phyloP scores from a whole-genome alignment of 169 alveolate genomes.

The Cryptosporidium baileyi region DNA sequence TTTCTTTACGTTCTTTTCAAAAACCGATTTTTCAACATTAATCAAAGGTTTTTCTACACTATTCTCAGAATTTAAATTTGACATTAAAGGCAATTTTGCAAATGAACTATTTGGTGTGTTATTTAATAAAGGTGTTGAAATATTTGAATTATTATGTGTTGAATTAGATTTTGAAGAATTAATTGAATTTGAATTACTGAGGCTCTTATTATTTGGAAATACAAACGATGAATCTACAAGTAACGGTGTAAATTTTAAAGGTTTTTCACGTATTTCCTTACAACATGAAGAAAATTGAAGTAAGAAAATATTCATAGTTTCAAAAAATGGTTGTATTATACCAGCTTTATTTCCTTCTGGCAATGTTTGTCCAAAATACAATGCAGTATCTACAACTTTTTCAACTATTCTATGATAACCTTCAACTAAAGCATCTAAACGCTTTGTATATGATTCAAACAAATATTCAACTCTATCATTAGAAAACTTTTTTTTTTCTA shows the following conservation, averaged over 20 bases:
- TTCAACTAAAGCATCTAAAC: conserved; percentile 61
- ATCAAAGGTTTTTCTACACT: too few relatives aligned
- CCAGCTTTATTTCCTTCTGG: conserved; percentile 27
- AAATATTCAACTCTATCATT: conserved; percentile 67
- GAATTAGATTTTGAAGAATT: not conserved
- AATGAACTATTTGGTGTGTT: conserved; percentile 23
- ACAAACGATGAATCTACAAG: conserved; percentile 32
- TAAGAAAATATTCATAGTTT: conserved; percentile 39
- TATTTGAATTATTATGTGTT: conserved; percentile 5
- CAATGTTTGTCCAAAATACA: conserved; percentile 58
- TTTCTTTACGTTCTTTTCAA: too few relatives aligned
- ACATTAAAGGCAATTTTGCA: not conserved
- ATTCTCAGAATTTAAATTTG: not conserved
- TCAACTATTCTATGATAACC: conserved; percentile 64
- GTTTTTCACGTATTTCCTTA: conserved; percentile 43
- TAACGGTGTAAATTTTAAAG: conserved; percentile 25
- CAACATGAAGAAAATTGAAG: conserved; percentile 63
- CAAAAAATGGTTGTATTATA: conserved; percentile 61
- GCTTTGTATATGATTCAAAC: conserved; percentile 61
- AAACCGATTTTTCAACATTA: too few relatives aligned
- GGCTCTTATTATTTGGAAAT: conserved; percentile 3
- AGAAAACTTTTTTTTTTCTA: conserved; percentile 31
- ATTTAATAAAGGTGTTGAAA: not conserved
- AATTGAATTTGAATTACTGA: not conserved
- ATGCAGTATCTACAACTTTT: conserved; percentile 57